phyloP scores from a whole-genome alignment of 73 alveolate genomes.

The Durusdinium trenchii region DNA sequence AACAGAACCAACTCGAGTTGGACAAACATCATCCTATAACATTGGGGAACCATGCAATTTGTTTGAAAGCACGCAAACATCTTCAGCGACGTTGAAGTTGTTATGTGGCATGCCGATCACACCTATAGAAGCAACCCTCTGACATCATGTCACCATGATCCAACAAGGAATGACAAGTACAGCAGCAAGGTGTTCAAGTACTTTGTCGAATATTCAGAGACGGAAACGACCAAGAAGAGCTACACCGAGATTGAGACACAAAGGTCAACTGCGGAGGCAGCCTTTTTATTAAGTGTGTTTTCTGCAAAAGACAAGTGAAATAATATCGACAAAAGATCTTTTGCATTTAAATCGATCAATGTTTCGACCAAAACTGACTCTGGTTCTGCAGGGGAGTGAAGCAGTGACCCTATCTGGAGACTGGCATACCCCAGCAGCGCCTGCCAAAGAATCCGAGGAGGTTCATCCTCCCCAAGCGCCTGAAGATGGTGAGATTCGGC shows the following conservation, averaged over 20 bases:
- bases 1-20: not conserved
- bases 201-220: constrained; percentile 11
- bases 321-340: not conserved
- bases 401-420: not conserved
- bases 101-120: too few relatives aligned
- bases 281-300: not conserved
- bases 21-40: not conserved
- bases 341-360: too few relatives aligned
- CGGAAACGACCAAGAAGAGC: not conserved
- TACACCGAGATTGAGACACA: not conserved
- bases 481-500: constrained; percentile 5
- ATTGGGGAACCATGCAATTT: not conserved
- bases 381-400: not conserved
- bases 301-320: too few relatives aligned
- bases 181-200: constrained; percentile 34
- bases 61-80: not conserved
- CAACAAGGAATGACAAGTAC: constrained; percentile 25
- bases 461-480: not conserved
- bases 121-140: too few relatives aligned
- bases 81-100: too few relatives aligned
- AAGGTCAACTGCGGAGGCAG: not conserved
- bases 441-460: not conserved
- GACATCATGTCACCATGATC: too few relatives aligned
- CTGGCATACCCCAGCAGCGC: not conserved
- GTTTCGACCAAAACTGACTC: too few relatives aligned